phyloP scores from a whole-genome alignment of 2,329 filamentous ascomycete species.

The Curvularia verruculosa region DNA sequence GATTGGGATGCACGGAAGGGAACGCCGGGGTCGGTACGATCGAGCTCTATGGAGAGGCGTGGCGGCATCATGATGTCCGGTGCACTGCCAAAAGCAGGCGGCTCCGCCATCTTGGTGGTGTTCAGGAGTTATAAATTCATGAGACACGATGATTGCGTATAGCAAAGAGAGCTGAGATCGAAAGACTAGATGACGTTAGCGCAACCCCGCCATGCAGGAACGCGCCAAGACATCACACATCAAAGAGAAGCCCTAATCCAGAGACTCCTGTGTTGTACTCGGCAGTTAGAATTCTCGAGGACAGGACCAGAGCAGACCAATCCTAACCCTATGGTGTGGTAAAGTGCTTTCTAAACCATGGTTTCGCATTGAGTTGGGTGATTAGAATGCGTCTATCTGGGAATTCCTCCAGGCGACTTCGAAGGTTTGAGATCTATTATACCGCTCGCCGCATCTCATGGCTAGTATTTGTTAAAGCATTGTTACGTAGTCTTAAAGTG shows the following conservation, averaged over 20 bases:
- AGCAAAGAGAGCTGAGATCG: constrained; percentile 8
- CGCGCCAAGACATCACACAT: not conserved
- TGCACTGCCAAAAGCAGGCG: constrained; percentile 15
- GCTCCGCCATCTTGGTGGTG: constrained; percentile 32
- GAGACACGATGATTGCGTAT: constrained; percentile 8
- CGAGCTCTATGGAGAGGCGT: constrained; percentile 60
- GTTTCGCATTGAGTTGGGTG: not conserved
- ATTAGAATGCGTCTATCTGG: not conserved
- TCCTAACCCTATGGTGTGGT: not conserved
- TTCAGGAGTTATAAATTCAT: constrained; percentile 5
- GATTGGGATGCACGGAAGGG: constrained; percentile 76
- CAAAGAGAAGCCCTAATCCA: not conserved
- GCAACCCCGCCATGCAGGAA: constrained; percentile 11
- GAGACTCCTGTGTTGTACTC: not conserved
- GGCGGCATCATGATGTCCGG: constrained; percentile 42
- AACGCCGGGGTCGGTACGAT: constrained; percentile 64
- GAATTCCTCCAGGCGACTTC: no score
- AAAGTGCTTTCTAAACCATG: not conserved
- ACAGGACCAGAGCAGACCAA: not conserved
- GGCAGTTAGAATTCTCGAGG: not conserved
- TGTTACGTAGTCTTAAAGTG: not conserved
- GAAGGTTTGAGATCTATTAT: not conserved
- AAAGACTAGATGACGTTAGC: constrained; percentile 14
- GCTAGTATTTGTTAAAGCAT: not conserved
- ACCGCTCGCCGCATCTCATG: not conserved